Percentiles rank a stretch among this genome's conserved stretches.
phyloP scores from a whole-genome alignment of 2,329 filamentous ascomycete genomes.

The Alternaria sp. region DNA sequence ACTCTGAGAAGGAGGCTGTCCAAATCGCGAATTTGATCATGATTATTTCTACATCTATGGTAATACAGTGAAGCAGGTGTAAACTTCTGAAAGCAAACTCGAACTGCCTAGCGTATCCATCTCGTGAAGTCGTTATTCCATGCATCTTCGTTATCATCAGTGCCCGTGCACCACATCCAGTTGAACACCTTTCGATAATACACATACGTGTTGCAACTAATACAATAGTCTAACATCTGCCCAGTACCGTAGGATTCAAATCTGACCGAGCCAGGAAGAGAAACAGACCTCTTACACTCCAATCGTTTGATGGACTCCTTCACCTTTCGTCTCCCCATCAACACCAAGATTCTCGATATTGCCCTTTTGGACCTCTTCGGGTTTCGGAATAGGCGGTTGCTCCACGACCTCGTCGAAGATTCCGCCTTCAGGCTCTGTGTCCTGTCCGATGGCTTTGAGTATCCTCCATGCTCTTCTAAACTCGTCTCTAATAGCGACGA shows the following conservation, averaged over 20 bases:
- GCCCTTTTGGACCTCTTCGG: background rate
- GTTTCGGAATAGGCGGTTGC: conserved; percentile 17
- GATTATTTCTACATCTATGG: background rate
- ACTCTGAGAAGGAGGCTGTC: background rate
- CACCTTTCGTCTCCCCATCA: background rate
- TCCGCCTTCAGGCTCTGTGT: conserved; percentile 40
- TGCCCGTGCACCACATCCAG: background rate
- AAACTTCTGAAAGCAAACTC: background rate
- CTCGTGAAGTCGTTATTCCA: background rate
- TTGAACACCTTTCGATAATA: background rate
- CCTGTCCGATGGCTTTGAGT: conserved; percentile 39
- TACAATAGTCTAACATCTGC: background rate
- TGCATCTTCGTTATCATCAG: background rate
- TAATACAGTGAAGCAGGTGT: background rate
- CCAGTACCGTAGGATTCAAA: background rate
- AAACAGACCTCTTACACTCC: background rate
- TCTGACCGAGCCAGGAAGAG: background rate
- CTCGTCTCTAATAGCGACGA: conserved; percentile 83
- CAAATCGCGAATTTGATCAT: background rate
- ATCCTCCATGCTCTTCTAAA: conserved; percentile 83
- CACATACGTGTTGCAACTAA: background rate
- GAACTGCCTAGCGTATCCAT: background rate
- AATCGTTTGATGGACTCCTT: background rate
- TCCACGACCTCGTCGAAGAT: conserved; percentile 49
- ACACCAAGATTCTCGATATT: background rate